These are phyloP conservation scores for Adenanthera pavonina DNA, from an alignment of 306 rosid species.

Conservation along the genomic window DNA sequence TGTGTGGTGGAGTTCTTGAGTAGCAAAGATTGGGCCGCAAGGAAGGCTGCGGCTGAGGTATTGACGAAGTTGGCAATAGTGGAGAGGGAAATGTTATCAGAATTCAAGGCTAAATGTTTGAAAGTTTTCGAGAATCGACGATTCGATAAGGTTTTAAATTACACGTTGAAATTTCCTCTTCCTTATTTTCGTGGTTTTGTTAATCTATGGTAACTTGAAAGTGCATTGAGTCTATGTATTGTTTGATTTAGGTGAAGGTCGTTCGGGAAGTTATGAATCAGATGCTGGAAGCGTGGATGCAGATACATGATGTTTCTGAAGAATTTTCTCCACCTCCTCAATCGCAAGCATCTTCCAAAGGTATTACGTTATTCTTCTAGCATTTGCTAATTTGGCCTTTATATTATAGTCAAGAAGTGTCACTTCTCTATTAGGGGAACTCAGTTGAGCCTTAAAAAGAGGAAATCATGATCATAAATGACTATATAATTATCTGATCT, in stretches of 20 bases:
- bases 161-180: not conserved
- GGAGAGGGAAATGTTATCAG: constrained; percentile 61
- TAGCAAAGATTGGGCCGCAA: constrained; percentile 73
- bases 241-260: constrained; percentile 63
- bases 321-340: constrained; percentile 66
- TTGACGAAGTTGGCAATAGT: constrained; percentile 60
- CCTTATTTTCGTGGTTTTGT: not conserved
- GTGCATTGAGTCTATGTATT: not conserved
- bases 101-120: constrained; percentile 62
- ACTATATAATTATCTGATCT: not conserved
- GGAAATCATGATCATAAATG: not conserved
- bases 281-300: constrained; percentile 78
- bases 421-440: not conserved
- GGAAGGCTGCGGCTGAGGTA: constrained; percentile 81
- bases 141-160: constrained; percentile 66
- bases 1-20: constrained; percentile 59
- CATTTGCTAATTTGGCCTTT: constrained; percentile 7
- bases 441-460: not conserved
- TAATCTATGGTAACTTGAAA: constrained; percentile 17
- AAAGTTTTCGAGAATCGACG: constrained; percentile 66
- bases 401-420: not conserved
- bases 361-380: constrained; percentile 35
- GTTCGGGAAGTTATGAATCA: constrained; percentile 78
- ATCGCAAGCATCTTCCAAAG: constrained; percentile 66
- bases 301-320: constrained; percentile 72